phyloP scores from a whole-genome alignment of 805 yeast genomes.

The Lipomyces yamanashiensis region DNA sequence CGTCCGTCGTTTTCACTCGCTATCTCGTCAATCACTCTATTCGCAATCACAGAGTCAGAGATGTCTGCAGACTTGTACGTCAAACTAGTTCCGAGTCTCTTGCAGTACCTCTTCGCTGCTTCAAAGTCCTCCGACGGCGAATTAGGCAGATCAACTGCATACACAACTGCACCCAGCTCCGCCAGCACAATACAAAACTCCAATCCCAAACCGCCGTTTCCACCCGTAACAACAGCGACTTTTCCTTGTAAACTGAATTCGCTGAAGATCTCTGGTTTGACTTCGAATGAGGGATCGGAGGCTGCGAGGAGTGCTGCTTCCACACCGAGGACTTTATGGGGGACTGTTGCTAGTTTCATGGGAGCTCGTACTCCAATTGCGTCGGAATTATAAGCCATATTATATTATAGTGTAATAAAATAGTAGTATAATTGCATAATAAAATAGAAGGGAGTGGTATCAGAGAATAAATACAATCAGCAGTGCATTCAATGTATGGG shows the following conservation, averaged over 20 bases:
- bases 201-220: constrained; percentile 52
- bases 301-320: constrained; percentile 42
- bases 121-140: constrained; percentile 40
- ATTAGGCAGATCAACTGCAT: constrained; percentile 44
- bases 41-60: constrained; percentile 49
- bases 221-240: constrained; percentile 53
- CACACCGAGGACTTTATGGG: constrained; percentile 40
- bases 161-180: constrained; percentile 52
- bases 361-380: constrained; percentile 16
- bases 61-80: constrained; percentile 56
- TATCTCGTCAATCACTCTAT: constrained; percentile 53
- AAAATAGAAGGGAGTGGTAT: too few relatives aligned
- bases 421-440: too few relatives aligned
- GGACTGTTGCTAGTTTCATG: constrained; percentile 33
- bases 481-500: too few relatives aligned
- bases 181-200: constrained; percentile 52
- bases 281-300: constrained; percentile 37
- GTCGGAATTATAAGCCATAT: not conserved
- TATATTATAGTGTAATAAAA: not conserved
- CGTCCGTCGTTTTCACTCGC: constrained; percentile 54
- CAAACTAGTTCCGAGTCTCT: constrained; percentile 43
- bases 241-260: constrained; percentile 52
- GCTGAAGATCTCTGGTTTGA: constrained; percentile 41
- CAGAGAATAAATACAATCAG: too few relatives aligned
- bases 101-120: constrained; percentile 38